phyloP scores from a whole-genome alignment of 1,139 yeast genomes.

The Eremothecium gossypii region DNA sequence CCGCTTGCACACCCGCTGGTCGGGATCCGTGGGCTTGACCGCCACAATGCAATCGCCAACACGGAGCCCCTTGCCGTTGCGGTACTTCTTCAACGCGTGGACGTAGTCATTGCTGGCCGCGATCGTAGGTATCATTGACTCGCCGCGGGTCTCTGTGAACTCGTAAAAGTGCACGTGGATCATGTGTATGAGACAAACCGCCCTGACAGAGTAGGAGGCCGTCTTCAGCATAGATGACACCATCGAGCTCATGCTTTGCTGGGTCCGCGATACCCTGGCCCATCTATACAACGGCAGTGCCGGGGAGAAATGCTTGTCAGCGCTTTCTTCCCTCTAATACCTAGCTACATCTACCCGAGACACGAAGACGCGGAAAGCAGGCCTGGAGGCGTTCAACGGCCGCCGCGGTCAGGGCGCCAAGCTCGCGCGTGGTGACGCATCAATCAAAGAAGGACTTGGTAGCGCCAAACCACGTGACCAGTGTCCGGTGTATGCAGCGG shows the following conservation, averaged over 20 bases:
- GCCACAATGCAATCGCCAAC: conserved; percentile 90
- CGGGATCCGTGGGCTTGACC: conserved; percentile 81
- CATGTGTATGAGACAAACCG: conserved; percentile 62
- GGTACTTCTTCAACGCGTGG: conserved; percentile 58
- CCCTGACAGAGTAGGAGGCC: conserved; percentile 35
- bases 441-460: too few relatives aligned
- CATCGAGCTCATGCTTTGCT: conserved; percentile 1
- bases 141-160: conserved; percentile 79
- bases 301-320: too few relatives aligned
- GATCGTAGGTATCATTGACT: conserved; percentile 89
- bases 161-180: conserved; percentile 61
- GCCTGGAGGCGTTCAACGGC: too few relatives aligned
- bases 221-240: conserved; percentile 21
- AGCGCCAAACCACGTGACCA: too few relatives aligned
- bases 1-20: conserved; percentile 80
- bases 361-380: too few relatives aligned
- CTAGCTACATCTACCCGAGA: too few relatives aligned
- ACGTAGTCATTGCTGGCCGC: conserved; percentile 70
- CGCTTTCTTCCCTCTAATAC: too few relatives aligned
- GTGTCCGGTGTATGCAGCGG: too few relatives aligned
- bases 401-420: too few relatives aligned
- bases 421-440: too few relatives aligned
- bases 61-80: conserved; percentile 39
- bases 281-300: too few relatives aligned
- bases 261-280: too few relatives aligned